These are phyloP conservation scores for Pisolithus microcarpus DNA, from an alignment of 768 basidiomycete species.

Conservation along the genomic window DNA sequence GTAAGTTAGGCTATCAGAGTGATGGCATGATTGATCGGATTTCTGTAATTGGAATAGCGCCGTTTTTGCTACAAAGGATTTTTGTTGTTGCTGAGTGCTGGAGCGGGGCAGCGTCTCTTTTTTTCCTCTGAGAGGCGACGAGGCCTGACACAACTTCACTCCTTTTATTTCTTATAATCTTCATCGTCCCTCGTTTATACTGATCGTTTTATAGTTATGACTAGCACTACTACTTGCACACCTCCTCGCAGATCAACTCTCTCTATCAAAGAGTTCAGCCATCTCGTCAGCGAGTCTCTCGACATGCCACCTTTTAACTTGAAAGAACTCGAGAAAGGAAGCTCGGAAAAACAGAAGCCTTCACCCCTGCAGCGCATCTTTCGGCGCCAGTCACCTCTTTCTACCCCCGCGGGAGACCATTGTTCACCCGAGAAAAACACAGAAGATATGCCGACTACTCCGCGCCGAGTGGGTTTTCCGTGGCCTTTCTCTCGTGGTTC, in stretches of 20 bases:
- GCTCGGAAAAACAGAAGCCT: slow-evolving; percentile 10
- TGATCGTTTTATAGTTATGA: slow-evolving; percentile 13
- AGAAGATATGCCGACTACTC: slow-evolving; percentile 10
- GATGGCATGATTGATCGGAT: no score
- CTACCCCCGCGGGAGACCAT: slow-evolving; percentile 3
- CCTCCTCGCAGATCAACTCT: slow-evolving; percentile 19
- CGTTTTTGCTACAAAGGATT: no score
- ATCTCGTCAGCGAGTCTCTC: slow-evolving; percentile 28
- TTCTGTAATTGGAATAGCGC: no score
- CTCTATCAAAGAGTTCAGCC: slow-evolving; percentile 27
- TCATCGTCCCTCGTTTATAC: slow-evolving; percentile 2
- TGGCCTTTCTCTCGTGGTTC: slow-evolving; percentile 25
- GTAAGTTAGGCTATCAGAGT: no score
- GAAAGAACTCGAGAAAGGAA: not conserved
- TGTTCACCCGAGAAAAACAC: slow-evolving; percentile 1
- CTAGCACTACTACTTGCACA: slow-evolving; percentile 6
- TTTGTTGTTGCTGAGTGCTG: no score
- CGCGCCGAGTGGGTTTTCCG: slow-evolving; percentile 20
- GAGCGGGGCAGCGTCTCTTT: no score
- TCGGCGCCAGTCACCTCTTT: slow-evolving; percentile 17
- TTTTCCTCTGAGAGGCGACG: no score
- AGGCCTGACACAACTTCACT: not conserved
- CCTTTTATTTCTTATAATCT: not conserved
- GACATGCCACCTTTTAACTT: slow-evolving; percentile 14
- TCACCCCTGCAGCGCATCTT: slow-evolving; percentile 27